Evolutionary conservation across 225 moss, liverwort and hornwort species (phyloP), one percentile per base, ranked within the genome.

Genomic region (Polytrichum formosum): DNA sequence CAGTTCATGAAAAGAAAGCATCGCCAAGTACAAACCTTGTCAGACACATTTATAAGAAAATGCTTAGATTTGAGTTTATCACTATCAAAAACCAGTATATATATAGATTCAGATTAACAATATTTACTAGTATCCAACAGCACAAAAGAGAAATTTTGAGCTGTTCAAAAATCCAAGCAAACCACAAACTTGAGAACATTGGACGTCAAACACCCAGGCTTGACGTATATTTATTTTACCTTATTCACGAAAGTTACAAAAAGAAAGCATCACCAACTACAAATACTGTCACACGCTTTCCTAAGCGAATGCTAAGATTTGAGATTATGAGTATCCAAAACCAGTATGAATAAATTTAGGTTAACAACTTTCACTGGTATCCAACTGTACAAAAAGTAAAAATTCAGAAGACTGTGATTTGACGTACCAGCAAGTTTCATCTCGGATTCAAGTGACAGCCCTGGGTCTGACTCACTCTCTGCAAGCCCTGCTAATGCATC

Each of bases 381-480:
- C 22, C 60, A n/a, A 61, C 21, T 61, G 7, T n/a, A 66, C 65
- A 66, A 66, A 66, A 66, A 29, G 26, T 35, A 17, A n/a, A 20
- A 66, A 7, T 21, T n/a, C 22, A 66, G 28, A 27, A 6, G 2
- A 29, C 66, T 29, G 28, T 25, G 53, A 21, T 53, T 33, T 19
- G 33, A 67, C 72, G 67, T 85, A 96, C 95, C 95, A 70, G 91
- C 90, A 69, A 96, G 90, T 73, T 90, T 96, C 76, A 96, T 96
- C 80, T 96, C 95, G 66, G 93, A 88, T 70, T 96, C 95, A 67
- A 93, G 75, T 65, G 93, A 90, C 21, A 96, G 70, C 74, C 93
- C 95, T 74, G 91, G 95, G 76, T 93, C 95, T 61, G 91, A 84
- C 75, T 96, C 93, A 31, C 92, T 93, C 78, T 96, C 90, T 72